phyloP scores from a whole-genome alignment of 495 filamentous ascomycete species.

The Neurospora hispaniola region DNA sequence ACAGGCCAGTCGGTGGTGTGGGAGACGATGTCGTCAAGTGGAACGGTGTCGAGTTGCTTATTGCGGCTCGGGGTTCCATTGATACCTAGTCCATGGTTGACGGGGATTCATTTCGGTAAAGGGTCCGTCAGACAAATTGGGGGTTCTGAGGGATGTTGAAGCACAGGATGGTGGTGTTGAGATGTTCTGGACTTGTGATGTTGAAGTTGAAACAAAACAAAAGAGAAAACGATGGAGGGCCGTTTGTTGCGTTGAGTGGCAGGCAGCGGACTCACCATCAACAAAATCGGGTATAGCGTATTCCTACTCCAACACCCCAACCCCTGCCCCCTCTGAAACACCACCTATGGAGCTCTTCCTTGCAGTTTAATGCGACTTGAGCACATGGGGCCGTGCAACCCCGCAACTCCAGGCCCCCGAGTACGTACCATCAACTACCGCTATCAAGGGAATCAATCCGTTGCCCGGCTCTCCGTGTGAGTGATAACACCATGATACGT shows the following conservation, averaged over 20 bases:
- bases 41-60: background rate
- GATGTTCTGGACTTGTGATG: background rate
- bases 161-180: background rate
- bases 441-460: background rate
- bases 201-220: background rate
- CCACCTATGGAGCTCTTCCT: background rate
- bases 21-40: background rate
- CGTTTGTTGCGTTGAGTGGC: background rate
- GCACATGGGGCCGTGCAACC: background rate
- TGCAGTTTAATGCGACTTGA: background rate
- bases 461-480: background rate
- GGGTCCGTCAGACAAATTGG: background rate
- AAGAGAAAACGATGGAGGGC: background rate
- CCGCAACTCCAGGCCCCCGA: background rate
- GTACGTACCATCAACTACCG: background rate
- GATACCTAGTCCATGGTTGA: background rate
- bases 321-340: background rate
- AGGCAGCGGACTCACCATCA: background rate
- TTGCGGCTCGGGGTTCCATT: background rate
- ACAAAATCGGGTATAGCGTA: background rate
- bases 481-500: background rate
- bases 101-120: background rate
- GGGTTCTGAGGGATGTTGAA: background rate
- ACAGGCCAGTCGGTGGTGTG: background rate
- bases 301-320: background rate